Evolutionary conservation across 1,284 basidiomycete species (phyloP), one percentile per base, ranked within the genome.

Genomic region (Apiotrichum brassicae): DNA sequence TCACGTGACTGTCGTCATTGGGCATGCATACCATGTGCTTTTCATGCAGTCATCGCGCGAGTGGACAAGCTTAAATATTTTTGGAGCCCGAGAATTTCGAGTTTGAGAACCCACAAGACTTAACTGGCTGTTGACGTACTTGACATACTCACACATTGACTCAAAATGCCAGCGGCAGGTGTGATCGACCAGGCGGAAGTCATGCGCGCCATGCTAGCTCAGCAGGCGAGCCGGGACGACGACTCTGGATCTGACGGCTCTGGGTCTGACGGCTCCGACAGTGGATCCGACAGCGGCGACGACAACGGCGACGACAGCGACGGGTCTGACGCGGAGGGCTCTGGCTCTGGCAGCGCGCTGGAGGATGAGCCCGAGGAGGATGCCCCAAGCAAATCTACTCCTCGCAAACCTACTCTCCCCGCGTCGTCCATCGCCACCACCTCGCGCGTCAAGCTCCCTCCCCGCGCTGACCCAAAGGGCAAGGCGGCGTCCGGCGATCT

Each of bases 121-220:
- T n/a, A n/a, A n/a, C n/a, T 16, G 12, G 12, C 33, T 34, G 20
- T 37, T 26, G 14, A 4, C 39, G 24, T 28, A 5, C 40, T 22
- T 30, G 26, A 19, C 36, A 25, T 9, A 38, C 19, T 20, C 35
- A 32, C 2, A 5, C 13, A 43, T 25, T 1, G 6, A 23, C 20
- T n/a, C 23, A 40, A 35, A 14, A 52, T 52, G 50, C 20, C 41
- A 3, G 41, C 45, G 23, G 28, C 38, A 35, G 46, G 35, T 20
- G 30, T 56, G n/a, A 54, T 72, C 26, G 70, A 72, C 50, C 65
- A 61, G 36, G 53, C 49, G 28, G 67, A 66, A 48, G 59, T 72
- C 14, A 58, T 72, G 63, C 53, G 57, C 45, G 57, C 66, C 1
- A 70, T 72, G 68, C 46, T 65, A 51, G 62, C 61, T 36, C 79